A percentile compares a stretch with the other conserved stretches of the same genome.
phyloP scores from a whole-genome alignment of 441 rosid species.

The Populus hybrid region DNA sequence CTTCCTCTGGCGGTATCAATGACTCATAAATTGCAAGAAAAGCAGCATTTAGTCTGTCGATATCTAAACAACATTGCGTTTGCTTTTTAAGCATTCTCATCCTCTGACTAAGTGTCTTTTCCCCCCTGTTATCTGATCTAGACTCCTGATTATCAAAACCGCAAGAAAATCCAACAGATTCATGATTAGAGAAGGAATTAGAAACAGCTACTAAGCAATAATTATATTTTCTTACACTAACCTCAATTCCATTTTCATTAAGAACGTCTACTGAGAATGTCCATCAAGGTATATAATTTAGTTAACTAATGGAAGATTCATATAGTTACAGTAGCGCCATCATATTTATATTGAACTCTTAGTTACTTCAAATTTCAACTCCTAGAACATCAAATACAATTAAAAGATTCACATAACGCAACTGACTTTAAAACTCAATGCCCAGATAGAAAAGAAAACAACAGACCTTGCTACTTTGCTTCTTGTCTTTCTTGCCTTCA shows the following conservation, averaged over 20 bases:
- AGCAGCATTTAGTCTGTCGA: conserved; percentile 48
- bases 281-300: background rate
- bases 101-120: conserved; percentile 58
- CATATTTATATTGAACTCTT: background rate
- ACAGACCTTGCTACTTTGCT: conserved; percentile 37
- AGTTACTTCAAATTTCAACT: background rate
- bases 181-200: background rate
- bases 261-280: background rate
- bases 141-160: conserved; percentile 52
- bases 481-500: conserved; percentile 47
- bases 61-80: conserved; percentile 60
- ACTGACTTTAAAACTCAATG: background rate
- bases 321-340: no score
- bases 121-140: conserved; percentile 77
- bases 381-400: background rate
- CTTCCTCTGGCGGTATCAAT: conserved; percentile 74
- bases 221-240: background rate
- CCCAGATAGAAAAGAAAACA: conserved; percentile 9
- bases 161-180: conserved; percentile 15
- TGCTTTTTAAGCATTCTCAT: conserved; percentile 51
- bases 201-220: background rate
- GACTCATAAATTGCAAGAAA: conserved; percentile 68
- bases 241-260: background rate
- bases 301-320: background rate
- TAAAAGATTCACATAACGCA: background rate